Percentiles rank a stretch among this genome's conserved stretches.
phyloP scores from a whole-genome alignment of 768 basidiomycete genomes.

The Kwoniella europaea region DNA sequence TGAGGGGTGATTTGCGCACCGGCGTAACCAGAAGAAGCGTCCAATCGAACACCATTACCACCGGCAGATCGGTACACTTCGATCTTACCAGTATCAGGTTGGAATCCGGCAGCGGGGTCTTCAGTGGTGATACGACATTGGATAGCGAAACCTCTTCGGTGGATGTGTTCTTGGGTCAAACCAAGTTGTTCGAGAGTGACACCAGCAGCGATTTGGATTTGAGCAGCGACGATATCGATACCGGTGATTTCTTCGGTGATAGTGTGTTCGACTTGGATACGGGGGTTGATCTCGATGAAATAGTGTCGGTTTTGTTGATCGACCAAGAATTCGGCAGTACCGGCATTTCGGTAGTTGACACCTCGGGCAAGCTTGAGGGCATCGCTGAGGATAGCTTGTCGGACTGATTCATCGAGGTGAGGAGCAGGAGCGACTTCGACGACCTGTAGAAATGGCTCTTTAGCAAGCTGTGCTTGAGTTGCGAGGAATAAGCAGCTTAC shows the following conservation, averaged over 20 bases:
- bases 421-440: conserved; percentile 98
- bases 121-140: conserved; percentile 99
- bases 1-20: conserved; percentile 99
- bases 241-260: conserved; percentile 99
- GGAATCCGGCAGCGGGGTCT: conserved; percentile 88
- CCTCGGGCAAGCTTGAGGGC: conserved; percentile 93
- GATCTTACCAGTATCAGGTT: conserved; percentile 98
- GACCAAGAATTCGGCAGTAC: conserved; percentile 97
- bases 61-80: conserved; percentile 99
- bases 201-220: conserved; percentile 99
- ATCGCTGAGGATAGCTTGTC: conserved; percentile 83
- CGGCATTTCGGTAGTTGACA: conserved; percentile 94
- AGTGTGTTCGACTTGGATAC: conserved; percentile 99
- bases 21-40: conserved; percentile 95
- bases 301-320: conserved; percentile 96
- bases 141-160: conserved; percentile 94
- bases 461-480: too few species aligned
- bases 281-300: conserved; percentile 99
- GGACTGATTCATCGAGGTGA: conserved; percentile 86
- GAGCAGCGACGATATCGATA: conserved; percentile 97
- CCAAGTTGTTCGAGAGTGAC: conserved; percentile 94
- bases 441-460: conserved; percentile 61
- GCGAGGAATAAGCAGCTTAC: conserved; percentile 19
- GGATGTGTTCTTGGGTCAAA: conserved; percentile 91
- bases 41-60: conserved; percentile 96